These are phyloP conservation scores for Logfia minima DNA, from an alignment of 129 eudicot genomes.

Conservation along the genomic window DNA sequence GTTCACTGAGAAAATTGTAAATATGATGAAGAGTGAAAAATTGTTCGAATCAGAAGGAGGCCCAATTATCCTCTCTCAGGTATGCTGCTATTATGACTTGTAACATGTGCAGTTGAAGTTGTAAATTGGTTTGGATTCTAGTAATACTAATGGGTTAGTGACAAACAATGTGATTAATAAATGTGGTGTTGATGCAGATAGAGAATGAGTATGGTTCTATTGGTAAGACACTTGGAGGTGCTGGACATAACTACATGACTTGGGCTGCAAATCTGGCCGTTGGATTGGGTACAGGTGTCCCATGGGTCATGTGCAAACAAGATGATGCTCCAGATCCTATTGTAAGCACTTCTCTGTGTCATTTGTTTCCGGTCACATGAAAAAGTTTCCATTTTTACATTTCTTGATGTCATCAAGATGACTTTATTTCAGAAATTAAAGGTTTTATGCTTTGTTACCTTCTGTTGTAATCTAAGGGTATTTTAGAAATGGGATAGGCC, in stretches of 20 bases:
- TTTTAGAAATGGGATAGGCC: constrained; percentile 7
- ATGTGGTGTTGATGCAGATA: constrained; percentile 52
- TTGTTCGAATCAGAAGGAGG: constrained; percentile 93
- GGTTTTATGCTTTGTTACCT: neutral
- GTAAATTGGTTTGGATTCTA: constrained; percentile 15
- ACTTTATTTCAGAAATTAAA: constrained; percentile 15
- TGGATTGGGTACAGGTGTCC: constrained; percentile 85
- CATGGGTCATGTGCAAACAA: constrained; percentile 99
- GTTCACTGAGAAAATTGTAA: constrained; percentile 72
- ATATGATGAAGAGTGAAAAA: constrained; percentile 82
- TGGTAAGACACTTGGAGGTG: constrained; percentile 61
- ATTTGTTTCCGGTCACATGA: constrained; percentile 22
- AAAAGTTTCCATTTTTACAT: constrained; percentile 6
- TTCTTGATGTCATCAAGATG: constrained; percentile 24
- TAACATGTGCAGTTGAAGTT: constrained; percentile 25
- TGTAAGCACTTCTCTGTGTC: constrained; percentile 48
- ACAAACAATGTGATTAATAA: neutral
- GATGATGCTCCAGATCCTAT: constrained; percentile 97
- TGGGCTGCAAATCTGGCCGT: constrained; percentile 99
- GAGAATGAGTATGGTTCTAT: constrained; percentile 93
- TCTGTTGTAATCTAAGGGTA: neutral
- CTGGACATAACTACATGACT: constrained; percentile 69
- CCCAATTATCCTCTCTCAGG: constrained; percentile 94
- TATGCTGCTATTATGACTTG: constrained; percentile 20
- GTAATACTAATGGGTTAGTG: constrained; percentile 12